Base-by-base conservation (phyloP, 192 early-diverging fungal genomes). In the Endogone sp. region DNA sequence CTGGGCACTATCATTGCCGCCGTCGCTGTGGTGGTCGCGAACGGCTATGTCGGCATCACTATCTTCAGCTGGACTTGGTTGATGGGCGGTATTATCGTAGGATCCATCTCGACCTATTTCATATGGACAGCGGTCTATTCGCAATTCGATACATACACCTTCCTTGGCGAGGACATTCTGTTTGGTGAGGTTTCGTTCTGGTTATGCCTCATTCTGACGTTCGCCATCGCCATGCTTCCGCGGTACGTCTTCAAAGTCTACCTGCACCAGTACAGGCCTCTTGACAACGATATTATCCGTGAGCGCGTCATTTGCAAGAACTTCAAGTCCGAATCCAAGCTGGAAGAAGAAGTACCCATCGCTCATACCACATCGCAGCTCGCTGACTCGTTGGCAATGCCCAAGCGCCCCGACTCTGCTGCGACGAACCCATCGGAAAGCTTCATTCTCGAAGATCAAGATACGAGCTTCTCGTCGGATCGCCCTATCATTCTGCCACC, bases 231-330 rank as follows among this genome's bases (percentile, higher is more conserved):
- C 44, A 84, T 91, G 74, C 66, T 93, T 68, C 95, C 95, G 23
- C 89, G 92, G 49, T 81, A 89, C 56, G 75, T 82, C 28, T 77
- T 81, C 56, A 88, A 90, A 77, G 91, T 88, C 72, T 74, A 82
- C 49, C 78, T 84, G 20, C 90, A 92, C 29, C 83, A 87, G 31
- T 85, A 91, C 71, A 79, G 79, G 30, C 95, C 95, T 1, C 92
- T 83, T 55, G 93, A 97, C 75, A 87, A 88, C 6, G 89, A 95
- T 28, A 85, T 97, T 44, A 85, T 97, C 60, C 93, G 92, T 56
- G 95, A 95, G 28, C 93, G 86, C 72, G 95, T 60, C 59, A 23
- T 60, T 10, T 60, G 59, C 59, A 92, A 0, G 92, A 87, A 63
- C 92, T 92, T 2, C 91, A 93, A 9, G 85, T 81, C 68, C 93